A percentile compares a stretch with the other conserved stretches of the same genome.
Evolutionary conservation across 2,329 filamentous ascomycete genomes (phyloP).

Genomic region (Trichoderma hamatum): DNA sequence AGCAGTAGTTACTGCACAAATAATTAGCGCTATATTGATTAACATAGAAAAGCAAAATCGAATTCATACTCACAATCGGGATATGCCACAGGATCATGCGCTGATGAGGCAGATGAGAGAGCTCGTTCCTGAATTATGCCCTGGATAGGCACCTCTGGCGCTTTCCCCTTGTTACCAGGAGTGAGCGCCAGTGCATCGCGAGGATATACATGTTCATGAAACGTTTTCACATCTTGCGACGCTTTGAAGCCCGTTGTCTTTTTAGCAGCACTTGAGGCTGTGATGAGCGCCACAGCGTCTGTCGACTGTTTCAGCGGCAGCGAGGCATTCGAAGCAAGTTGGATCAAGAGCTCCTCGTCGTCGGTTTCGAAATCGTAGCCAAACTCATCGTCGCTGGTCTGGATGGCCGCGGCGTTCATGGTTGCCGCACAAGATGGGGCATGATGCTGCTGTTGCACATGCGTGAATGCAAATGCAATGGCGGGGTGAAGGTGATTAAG

Average conservation of each 20-base stretch:
- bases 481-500: constrained; percentile 16
- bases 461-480: constrained; percentile 1
- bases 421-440: background rate
- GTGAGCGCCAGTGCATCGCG: background rate
- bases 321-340: constrained; percentile 37
- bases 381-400: constrained; percentile 48
- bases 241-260: background rate
- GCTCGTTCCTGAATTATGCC: background rate
- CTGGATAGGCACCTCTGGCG: no score
- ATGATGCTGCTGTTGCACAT: background rate
- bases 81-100: constrained; percentile 45
- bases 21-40: background rate
- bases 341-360: constrained; percentile 48
- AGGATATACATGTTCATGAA: background rate
- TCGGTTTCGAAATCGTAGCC: constrained; percentile 52
- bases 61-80: constrained; percentile 54
- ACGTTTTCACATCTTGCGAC: background rate
- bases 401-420: constrained; percentile 25
- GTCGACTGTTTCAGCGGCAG: constrained; percentile 4
- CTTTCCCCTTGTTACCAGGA: background rate
- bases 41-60: rapidly evolving
- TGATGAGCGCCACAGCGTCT: background rate
- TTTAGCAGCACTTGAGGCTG: background rate
- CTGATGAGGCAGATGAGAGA: constrained; percentile 27
- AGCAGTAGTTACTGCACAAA: constrained; percentile 62